Evolutionary conservation across 192 early-diverging fungal genomes (phyloP), one percentile per base, ranked within the genome.

Genomic region (Backusella macrospora): DNA sequence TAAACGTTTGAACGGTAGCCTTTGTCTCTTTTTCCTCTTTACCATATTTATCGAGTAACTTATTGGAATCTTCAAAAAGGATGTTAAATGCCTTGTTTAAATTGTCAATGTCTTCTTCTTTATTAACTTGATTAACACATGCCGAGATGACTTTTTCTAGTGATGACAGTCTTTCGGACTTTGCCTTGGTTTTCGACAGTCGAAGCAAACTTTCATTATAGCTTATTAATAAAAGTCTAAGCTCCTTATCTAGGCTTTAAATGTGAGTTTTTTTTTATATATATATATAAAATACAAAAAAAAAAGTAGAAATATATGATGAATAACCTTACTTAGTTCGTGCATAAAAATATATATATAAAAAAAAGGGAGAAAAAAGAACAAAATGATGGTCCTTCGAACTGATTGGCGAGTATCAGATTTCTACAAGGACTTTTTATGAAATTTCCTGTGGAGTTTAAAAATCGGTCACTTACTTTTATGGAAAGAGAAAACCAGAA

Each of bases 301-400:
- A 8, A 45, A 12, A 9, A 45, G 44, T n/a, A n/a, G 10, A 13
- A 45, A 45, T 2, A 45, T 9, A 45, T 7, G 44, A 45, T 45
- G 16, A 49, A 55, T 55, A 55, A 21, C 49, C 49, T 52, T 52
- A 52, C 49, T 55, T 55, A 55, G 21, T 55, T 55, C 49, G 49
- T 55, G 23, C 49, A 55, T 55, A 55, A 9, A 55, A 55, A 23
- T 52, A 55, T 23, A 12, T n/a, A 55, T 4, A 18, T 21, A 55
- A 52, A 55, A 23, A 23, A 23, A 55, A 12, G 4, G 45, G 16
- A 18, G 16, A 8, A 18, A 18, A 48, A 48, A 48, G 4, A n/a
- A n/a, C 14, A 15, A 6, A 16, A 15, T 47, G 12, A n/a, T 48
- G 14, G 16, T 48, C 16, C 6, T 48, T 14, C 4, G 16, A 34